Evolutionary conservation across 805 yeast species (phyloP), one percentile per base, ranked within the genome.

Genomic region (Priceomyces haplophilus): DNA sequence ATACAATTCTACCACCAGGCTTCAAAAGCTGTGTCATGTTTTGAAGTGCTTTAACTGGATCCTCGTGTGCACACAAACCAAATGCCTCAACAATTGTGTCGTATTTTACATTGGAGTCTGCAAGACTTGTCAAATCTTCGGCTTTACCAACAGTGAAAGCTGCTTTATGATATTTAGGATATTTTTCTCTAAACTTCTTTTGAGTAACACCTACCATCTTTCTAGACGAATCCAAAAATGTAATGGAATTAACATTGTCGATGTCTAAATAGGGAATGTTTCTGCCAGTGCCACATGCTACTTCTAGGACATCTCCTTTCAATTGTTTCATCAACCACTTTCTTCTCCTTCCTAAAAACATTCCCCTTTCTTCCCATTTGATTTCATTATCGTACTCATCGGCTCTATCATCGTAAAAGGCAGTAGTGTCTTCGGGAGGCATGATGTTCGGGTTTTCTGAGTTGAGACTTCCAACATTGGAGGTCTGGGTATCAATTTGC

Each of bases 231-330:
- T 93, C 99, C 37, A 90, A 64, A 53, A 86, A 88, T 0, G 98
- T 91, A 30, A 88, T 76, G 0, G 96, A 85, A 37, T 76, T 73
- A 23, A 91, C 66, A 20, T 69, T 59, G 1, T 76, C 72, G 16
- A 82, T 76, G 41, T 82, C 75, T 52, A 88, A 64, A 58, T 83
- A 90, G 37, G 83, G 82, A 43, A 91, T 76, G 59, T 93, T 93
- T 62, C 98, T 76, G 5, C 99, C 98, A 0, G 99, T 93, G 45
- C 99, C 99, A 58, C 95, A 87, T 0, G 97, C 84, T 8, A 91
- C 93, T 62, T 93, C 99, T 43, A 93, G 67, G 1, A 89, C 97
- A 58, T 93, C 97, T 17, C 99, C 99, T 44, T 72, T 67, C 38
- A 83, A 76, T 47, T 85, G 85, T 29, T 71, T 76, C 89, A 86